phyloP scores from a whole-genome alignment of 768 basidiomycete genomes.

The Chalciporus sphaerocephalus region DNA sequence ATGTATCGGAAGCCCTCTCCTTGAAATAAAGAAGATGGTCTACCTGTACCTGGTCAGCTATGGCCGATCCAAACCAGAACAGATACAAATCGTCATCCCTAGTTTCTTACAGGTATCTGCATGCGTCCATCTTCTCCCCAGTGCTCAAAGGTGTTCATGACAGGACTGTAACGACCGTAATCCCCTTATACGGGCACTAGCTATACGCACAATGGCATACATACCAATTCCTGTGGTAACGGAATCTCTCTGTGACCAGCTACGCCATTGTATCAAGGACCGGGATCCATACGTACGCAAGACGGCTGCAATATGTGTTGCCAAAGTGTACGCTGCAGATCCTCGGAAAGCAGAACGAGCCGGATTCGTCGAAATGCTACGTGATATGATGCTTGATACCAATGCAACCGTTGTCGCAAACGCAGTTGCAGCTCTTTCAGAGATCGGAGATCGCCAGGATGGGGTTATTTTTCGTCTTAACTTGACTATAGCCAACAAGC shows the following conservation, averaged over 20 bases:
- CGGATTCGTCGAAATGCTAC: constrained; percentile 85
- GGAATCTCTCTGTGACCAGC: constrained; percentile 80
- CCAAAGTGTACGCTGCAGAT: constrained; percentile 90
- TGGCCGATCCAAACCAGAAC: constrained; percentile 88
- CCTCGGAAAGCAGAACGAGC: constrained; percentile 81
- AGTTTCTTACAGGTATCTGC: constrained; percentile 77
- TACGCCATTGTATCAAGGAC: constrained; percentile 90
- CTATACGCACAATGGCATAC: constrained; percentile 99
- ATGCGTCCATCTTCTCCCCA: constrained; percentile 4
- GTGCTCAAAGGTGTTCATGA: constrained; percentile 11
- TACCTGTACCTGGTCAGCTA: constrained; percentile 98
- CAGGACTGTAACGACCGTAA: constrained; percentile 96
- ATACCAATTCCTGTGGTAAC: constrained; percentile 90
- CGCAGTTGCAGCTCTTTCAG: constrained; percentile 93
- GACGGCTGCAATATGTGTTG: constrained; percentile 96
- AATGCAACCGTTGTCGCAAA: constrained; percentile 98
- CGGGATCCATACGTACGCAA: constrained; percentile 97
- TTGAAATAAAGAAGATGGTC: constrained; percentile 99
- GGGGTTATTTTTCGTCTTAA: constrained; percentile 92
- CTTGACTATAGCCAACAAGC: constrained; percentile 78
- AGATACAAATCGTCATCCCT: constrained; percentile 86
- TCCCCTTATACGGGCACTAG: constrained; percentile 92
- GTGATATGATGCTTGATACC: constrained; percentile 86
- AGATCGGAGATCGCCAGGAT: constrained; percentile 93
- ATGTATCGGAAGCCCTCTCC: constrained; percentile 88